Evolutionary conservation across 2,329 filamentous ascomycete genomes (phyloP).

Genomic region (Aspergillus eucalypticola): DNA sequence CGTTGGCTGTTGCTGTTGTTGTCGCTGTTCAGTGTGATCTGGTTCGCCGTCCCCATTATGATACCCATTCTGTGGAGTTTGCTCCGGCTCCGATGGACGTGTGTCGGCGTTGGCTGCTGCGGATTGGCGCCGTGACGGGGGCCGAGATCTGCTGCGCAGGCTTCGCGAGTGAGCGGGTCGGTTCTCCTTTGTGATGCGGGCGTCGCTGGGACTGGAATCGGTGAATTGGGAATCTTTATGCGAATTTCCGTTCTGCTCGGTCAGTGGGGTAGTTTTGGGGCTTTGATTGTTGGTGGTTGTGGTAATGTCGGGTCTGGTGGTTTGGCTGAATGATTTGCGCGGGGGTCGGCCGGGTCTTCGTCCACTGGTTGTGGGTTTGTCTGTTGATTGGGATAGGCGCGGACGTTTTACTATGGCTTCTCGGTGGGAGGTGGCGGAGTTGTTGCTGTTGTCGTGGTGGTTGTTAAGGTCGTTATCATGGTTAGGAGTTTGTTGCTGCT

Average conservation of each 20-base stretch:
- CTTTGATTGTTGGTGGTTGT: conserved; percentile 5
- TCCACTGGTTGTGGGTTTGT: conserved; percentile 8
- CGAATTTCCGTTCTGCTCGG: conserved; percentile 23
- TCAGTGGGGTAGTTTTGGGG: conserved; percentile 15
- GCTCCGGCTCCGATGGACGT: neutral
- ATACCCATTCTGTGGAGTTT: neutral
- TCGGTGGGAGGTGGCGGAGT: conserved; percentile 13
- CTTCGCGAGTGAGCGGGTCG: conserved; percentile 15
- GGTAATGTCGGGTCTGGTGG: conserved; percentile 13
- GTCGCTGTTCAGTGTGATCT: neutral
- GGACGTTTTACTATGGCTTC: conserved; percentile 33
- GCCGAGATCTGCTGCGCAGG: conserved; percentile 21
- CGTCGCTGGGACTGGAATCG: conserved; percentile 17
- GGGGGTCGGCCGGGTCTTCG: conserved; percentile 31
- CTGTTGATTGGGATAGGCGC: conserved; percentile 25
- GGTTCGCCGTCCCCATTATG: neutral
- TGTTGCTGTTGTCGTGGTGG: neutral
- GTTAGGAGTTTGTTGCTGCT: conserved; percentile 13
- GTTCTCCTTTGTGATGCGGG: conserved; percentile 3
- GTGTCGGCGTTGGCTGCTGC: neutral
- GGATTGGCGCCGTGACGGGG: conserved; percentile 11
- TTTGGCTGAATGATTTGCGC: conserved; percentile 28
- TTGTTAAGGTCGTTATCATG: neutral
- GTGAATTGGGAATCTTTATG: conserved; percentile 14
- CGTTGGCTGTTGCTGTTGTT: neutral